Conservation (phyloP, 192 early-diverging fungal species). For the Backusella circina region DNA sequence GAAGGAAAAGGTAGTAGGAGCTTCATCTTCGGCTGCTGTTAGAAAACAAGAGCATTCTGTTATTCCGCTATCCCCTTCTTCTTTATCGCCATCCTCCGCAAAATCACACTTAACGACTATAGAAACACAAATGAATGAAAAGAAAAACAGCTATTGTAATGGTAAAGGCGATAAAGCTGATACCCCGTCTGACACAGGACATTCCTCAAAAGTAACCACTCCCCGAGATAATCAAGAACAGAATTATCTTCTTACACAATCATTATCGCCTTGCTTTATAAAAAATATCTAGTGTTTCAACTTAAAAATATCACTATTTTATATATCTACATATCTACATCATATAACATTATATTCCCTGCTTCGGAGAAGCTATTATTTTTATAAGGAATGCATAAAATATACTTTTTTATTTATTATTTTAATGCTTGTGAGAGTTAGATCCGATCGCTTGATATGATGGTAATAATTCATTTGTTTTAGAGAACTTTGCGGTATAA, state of each 20-base stretch:
- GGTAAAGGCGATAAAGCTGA: neutral
- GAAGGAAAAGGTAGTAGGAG: neutral
- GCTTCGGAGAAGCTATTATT: neutral
- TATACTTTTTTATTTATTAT: neutral
- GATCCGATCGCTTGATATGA: neutral
- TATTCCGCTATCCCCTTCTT: neutral
- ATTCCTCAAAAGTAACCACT: neutral
- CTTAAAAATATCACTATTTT: neutral
- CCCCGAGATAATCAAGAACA: neutral
- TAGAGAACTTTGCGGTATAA: neutral
- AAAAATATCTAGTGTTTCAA: neutral
- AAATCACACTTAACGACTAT: conserved; percentile 21
- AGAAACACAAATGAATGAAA: conserved; percentile 16
- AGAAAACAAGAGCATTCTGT: neutral
- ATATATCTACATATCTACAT: neutral
- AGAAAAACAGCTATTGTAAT: neutral
- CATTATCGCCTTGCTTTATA: neutral
- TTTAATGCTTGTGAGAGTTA: neutral
- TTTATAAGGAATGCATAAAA: neutral
- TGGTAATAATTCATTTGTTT: neutral
- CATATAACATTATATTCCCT: neutral
- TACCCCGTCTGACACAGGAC: neutral
- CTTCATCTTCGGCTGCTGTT: neutral
- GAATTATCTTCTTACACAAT: neutral
- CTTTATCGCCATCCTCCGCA: conserved; percentile 7